Conservation (phyloP, 2,329 filamentous ascomycete species). For the Botrytis galanthina region DNA sequence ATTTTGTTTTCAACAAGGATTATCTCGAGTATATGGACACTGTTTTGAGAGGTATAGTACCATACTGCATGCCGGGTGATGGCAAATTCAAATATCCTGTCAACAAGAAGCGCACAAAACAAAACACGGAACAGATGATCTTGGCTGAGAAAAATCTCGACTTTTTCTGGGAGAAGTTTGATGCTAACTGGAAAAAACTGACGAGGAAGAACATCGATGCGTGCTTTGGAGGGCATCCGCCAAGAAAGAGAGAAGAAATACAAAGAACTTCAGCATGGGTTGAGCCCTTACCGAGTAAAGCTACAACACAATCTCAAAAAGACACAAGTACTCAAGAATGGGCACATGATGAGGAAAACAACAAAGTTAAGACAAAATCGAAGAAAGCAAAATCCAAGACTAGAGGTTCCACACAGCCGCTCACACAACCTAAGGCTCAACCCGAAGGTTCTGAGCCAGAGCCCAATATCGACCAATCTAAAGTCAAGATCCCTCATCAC, state of each 20-base stretch:
- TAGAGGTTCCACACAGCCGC: not conserved
- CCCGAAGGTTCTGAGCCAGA: not conserved
- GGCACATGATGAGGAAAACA: not conserved
- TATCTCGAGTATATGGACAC: not conserved
- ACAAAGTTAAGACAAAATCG: not conserved
- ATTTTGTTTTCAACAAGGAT: not conserved
- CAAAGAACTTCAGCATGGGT: not conserved
- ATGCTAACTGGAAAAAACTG: not conserved
- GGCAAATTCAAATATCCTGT: not conserved
- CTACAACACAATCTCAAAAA: not conserved
- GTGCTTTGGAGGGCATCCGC: not conserved
- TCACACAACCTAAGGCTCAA: not conserved
- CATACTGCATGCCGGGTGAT: not conserved
- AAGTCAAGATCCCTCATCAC: not conserved
- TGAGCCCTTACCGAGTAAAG: no score
- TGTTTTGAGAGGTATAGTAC: not conserved
- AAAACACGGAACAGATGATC: not conserved
- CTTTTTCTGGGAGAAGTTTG: not conserved
- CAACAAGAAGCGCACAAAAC: not conserved
- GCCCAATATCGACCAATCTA: not conserved
- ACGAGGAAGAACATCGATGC: not conserved
- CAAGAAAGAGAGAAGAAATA: not conserved
- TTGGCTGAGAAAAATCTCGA: not conserved
- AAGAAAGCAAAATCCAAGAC: not conserved
- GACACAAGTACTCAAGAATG: not conserved